These are phyloP conservation scores for Trichocladium uniseriatum DNA, from an alignment of 495 filamentous ascomycete species.

Conservation along the genomic window DNA sequence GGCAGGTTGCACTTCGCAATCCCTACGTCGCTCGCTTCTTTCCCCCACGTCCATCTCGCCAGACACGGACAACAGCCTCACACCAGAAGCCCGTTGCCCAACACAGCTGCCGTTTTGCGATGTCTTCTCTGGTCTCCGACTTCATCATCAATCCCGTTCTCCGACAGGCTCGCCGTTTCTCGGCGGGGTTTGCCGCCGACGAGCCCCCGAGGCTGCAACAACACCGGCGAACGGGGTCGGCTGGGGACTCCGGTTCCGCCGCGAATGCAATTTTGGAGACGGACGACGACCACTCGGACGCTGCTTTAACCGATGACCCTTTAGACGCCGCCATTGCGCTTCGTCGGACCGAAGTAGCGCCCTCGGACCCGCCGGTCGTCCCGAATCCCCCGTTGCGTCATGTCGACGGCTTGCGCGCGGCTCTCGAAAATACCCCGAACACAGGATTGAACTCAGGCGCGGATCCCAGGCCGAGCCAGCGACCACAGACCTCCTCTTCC, in stretches of 20 bases:
- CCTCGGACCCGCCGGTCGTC: too few species aligned
- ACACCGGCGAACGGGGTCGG: constrained; percentile 15
- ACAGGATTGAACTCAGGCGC: background rate
- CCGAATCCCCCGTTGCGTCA: too few species aligned
- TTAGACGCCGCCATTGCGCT: background rate
- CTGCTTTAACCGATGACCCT: background rate
- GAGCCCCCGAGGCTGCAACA: constrained; percentile 18
- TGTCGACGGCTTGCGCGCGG: background rate
- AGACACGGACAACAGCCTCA: background rate
- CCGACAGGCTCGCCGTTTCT: constrained; percentile 64
- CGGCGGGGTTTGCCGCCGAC: constrained; percentile 30
- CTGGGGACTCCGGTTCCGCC: background rate
- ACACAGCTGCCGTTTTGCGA: constrained; percentile 33
- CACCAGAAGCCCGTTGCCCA: background rate
- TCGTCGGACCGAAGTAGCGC: background rate
- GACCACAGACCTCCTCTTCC: background rate
- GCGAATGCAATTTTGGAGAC: constrained; percentile 19
- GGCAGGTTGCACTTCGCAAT: too few species aligned
- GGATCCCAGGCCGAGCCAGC: background rate
- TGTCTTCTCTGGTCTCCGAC: constrained; percentile 65
- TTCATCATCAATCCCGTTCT: constrained; percentile 70
- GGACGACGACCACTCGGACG: background rate
- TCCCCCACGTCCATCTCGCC: background rate
- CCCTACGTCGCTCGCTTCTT: background rate
- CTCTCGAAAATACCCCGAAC: background rate